phyloP scores from a whole-genome alignment of 2,329 filamentous ascomycete genomes.

The Monilinia laxa region DNA sequence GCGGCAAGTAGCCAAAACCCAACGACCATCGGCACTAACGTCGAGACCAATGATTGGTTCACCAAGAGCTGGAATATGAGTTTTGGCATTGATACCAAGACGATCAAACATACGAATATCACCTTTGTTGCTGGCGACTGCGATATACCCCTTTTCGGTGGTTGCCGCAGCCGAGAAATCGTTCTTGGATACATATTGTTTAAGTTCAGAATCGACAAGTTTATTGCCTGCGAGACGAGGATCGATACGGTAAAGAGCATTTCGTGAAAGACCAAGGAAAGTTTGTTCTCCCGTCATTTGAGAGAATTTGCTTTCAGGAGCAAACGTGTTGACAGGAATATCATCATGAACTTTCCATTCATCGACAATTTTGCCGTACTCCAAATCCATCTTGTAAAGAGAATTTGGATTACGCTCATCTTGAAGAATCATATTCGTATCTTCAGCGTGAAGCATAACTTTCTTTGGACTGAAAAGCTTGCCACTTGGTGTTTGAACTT shows the following conservation, averaged over 20 bases:
- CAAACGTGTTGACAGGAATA: constrained; percentile 87
- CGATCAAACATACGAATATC: constrained; percentile 96
- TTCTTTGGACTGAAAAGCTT: constrained; percentile 87
- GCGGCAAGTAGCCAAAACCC: constrained; percentile 89
- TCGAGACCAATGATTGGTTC: constrained; percentile 94
- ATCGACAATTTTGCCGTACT: constrained; percentile 96
- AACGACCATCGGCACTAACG: constrained; percentile 91
- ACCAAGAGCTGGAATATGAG: constrained; percentile 89
- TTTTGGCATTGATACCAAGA: constrained; percentile 95
- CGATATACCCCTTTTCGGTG: constrained; percentile 94
- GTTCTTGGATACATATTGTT: constrained; percentile 96
- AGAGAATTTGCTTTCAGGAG: constrained; percentile 95
- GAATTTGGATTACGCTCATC: constrained; percentile 72
- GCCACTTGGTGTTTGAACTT: constrained; percentile 84
- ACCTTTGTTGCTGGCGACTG: constrained; percentile 95
- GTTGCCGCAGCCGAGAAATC: constrained; percentile 94
- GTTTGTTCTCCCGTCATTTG: constrained; percentile 96
- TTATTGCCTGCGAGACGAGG: constrained; percentile 88
- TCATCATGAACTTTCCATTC: constrained; percentile 99
- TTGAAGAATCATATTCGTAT: constrained; percentile 42
- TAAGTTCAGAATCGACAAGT: constrained; percentile 86
- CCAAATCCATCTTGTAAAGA: constrained; percentile 94
- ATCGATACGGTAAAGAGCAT: constrained; percentile 90
- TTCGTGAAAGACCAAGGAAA: constrained; percentile 89
- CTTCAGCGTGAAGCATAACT: constrained; percentile 42